Percentiles rank a stretch among this genome's conserved stretches.
These are phyloP conservation scores for Euryodendron excelsum DNA, from an alignment of 148 eudicot species.

Conservation along the genomic window DNA sequence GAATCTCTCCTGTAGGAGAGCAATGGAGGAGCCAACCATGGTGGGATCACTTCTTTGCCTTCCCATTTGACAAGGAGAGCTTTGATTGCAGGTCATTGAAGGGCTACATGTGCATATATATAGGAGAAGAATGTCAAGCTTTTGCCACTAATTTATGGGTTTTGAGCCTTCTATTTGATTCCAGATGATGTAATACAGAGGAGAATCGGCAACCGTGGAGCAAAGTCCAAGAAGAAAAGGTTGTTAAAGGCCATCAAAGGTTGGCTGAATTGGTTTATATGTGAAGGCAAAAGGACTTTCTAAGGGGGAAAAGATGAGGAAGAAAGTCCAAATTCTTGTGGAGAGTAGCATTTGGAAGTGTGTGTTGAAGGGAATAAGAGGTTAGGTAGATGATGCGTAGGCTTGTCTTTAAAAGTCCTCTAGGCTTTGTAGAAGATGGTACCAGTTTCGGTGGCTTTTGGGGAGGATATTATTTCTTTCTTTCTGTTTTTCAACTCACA, in stretches of 20 bases:
- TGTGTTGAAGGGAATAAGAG: conserved; percentile 13
- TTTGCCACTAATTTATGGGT: neutral
- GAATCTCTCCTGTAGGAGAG: conserved; percentile 30
- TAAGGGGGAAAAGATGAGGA: conserved; percentile 1
- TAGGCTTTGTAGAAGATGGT: neutral
- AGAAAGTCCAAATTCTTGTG: conserved; percentile 1
- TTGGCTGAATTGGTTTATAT: conserved; percentile 14
- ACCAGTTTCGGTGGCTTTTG: conserved; percentile 4
- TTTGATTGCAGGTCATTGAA: neutral
- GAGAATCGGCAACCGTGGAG: conserved; percentile 8
- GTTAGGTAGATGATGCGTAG: neutral
- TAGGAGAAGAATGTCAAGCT: neutral
- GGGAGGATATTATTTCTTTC: neutral
- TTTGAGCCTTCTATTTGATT: conserved; percentile 9
- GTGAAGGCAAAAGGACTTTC: conserved; percentile 13
- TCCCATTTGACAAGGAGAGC: neutral
- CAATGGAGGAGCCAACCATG: conserved; percentile 24
- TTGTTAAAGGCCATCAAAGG: neutral
- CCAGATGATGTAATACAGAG: neutral
- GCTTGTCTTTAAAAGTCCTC: neutral
- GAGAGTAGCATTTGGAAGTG: conserved; percentile 21
- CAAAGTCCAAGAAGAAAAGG: conserved; percentile 23
- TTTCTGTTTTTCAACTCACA: neutral
- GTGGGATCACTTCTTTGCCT: neutral
- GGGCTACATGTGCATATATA: neutral